Evolutionary conservation across 2,329 filamentous ascomycete species (phyloP), one percentile per base, ranked within the genome.

Genomic region (Penicillium sp.): DNA sequence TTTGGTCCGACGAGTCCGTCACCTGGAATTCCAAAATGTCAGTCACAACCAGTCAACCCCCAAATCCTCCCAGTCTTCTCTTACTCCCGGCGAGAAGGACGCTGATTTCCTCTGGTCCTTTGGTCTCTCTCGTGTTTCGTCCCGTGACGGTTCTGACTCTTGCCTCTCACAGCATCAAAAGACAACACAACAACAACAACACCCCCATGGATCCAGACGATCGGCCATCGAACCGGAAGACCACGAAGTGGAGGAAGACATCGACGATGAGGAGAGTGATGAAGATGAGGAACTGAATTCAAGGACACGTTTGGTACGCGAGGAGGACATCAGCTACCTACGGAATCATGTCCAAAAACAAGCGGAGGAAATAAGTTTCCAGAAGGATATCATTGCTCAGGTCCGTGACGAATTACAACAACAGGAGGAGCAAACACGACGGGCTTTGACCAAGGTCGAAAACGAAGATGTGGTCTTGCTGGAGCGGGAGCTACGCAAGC

Each of bases 401-500:
- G 87, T 96, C 57, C 89, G 88, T 62, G 84, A 87, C 53, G 88
- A 95, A 69, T 79, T 97, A 45, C 78, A 87, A 50, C 82, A 90
- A 70, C 88, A 95, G 66, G 88, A 93, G 69, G 83, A 85, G 64
- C 80, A 89, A 55, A 88, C 94, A 65, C 86, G 90, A 69, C 81
- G 83, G 63, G 86, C 88, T 29, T 82, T 95, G 49, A 84, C 85
- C 60, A 81, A 85, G 54, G 84, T 95, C 46, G 89, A 95, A 69
- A 82, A 86, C 57, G 84, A 89, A 68, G 89, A 93, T 60, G 91
- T 97, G 56, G 85, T 87, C 46, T 84, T 88, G 32, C 77, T 97
- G 35, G 91, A 97, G 73, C 82, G 91, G 52, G 93, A 98, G 71
- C 77, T 98, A 52, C 89, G 87, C 76, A 97, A 97, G 72, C 90